phyloP scores from a whole-genome alignment of 768 basidiomycete genomes.

The Xerocomellus dryophilus region DNA sequence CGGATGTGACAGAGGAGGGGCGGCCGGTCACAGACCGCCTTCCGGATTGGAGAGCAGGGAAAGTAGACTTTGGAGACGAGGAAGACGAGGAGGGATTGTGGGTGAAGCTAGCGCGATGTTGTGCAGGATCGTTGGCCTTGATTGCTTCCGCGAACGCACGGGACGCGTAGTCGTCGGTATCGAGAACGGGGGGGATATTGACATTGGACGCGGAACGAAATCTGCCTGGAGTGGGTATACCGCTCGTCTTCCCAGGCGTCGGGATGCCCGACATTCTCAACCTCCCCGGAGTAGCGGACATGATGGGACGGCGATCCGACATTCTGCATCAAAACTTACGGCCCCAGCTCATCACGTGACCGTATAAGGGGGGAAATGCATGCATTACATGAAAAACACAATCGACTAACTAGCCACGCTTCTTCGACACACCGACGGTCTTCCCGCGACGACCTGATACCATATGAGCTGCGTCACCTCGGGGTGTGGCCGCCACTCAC shows the following conservation, averaged over 20 bases:
- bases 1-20: conserved; percentile 61
- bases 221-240: conserved; percentile 71
- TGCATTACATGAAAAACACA: conserved; percentile 1
- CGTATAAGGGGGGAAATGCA: background rate
- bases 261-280: conserved; percentile 43
- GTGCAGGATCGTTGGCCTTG: conserved; percentile 75
- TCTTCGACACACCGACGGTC: conserved; percentile 96
- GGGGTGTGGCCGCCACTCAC: conserved; percentile 39
- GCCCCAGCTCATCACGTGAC: conserved; percentile 21
- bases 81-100: conserved; percentile 42
- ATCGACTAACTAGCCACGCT: conserved; percentile 53
- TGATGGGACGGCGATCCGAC: conserved; percentile 17
- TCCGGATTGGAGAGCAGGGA: conserved; percentile 42
- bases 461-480: background rate
- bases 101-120: conserved; percentile 50
- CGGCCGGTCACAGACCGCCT: conserved; percentile 50
- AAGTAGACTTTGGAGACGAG: conserved; percentile 43
- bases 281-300: conserved; percentile 46
- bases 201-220: conserved; percentile 62
- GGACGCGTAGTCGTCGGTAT: conserved; percentile 55
- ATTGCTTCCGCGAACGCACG: conserved; percentile 79
- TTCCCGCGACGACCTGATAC: conserved; percentile 84
- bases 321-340: background rate
- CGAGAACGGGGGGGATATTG: conserved; percentile 34
- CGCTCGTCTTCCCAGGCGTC: conserved; percentile 43